Base-by-base conservation (phyloP, 345 rosid genomes). In the Gossypium raimondii region DNA sequence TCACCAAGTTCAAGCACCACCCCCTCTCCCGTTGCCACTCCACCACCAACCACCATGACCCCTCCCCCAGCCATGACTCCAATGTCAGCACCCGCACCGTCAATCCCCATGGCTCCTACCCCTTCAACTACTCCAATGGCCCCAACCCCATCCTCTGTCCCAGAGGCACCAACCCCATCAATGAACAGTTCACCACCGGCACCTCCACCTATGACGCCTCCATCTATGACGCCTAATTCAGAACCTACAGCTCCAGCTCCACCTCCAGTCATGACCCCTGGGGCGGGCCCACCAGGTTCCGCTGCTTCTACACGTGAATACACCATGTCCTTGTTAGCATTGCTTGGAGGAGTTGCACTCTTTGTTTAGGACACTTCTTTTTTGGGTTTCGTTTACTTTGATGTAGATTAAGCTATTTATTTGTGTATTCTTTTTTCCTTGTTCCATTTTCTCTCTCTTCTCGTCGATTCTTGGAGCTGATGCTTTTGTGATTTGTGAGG, bases 331-430 rank as follows among this genome's bases (percentile, higher is more conserved):
- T 64, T 78, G 61, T 34, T 78, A 29, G 82, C 79, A 34, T 67
- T 82, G 55, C 50, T 82, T 24, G 87, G 79, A 76, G 89, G 79
- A 70, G 74, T 69, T 18, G 78, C 85, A 48, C 34, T 84, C 73
- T 76, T 86, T 78, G 84, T 74, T 60, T 86, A 84, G 69, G 52
- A 13, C 24, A 20, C 10, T 27, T 14, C 12, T 34, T 2, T 16
- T 47, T 27, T 10, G 18, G 11, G 7, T 48, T 50, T 72, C 13
- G 27, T 10, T 61, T 47, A 48, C n/a, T 10, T 52, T 52, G 3
- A 44, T 76, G 75, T 81, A 78, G 82, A 80, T 71, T 72, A 45
- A 72, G 80, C 73, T 83, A 62, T 81, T 82, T 70, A 72, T 78
- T 77, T 77, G 82, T 79, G 82, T 78, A 82, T 86, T 79, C 81